Base-by-base conservation (phyloP, 176 grass and related monocot species). In the Otatea glauca region DNA sequence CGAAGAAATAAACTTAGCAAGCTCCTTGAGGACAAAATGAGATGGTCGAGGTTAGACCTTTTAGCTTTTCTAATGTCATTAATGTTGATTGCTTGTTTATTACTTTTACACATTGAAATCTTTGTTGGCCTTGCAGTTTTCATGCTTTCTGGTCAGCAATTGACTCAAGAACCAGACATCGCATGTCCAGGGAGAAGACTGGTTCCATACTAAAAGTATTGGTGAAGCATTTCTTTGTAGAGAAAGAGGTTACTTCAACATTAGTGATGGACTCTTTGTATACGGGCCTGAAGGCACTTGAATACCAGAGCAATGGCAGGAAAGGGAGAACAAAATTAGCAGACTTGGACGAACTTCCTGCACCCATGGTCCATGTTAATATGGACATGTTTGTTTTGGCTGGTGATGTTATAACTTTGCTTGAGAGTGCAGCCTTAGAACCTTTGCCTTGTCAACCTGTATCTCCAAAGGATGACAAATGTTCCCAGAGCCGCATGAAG, bases 211-310 rank as follows among this genome's bases (percentile, higher is more conserved):
- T 97, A 62, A 97, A 97, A 88, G 74, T 92, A 32, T 76, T 94
- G 72, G 91, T 97, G 66, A 97, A 97, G 69, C 94, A 97, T 75
- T 97, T 97, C 73, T 97, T 94, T 83, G 74, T 94, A 59, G 94
- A 97, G 79, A 97, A 97, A 90, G 94, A 97, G 78, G 94, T 97
- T 77, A 94, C 94, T 42, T 97, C 94, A 27, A 97, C 94, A 74
- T 88, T 97, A 70, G 91, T 97, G 76, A 97, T 97, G 94, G 94
- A 94, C 69, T 92, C 94, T 76, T 65, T 97, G 65, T 92, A 97
- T 75, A 94, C 89, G 20, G 90, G 92, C 43, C 59, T 90, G 72
- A 92, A 89, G 77, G 90, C 90, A 49, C 90, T 94, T 43, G 90
- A 94, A 82, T 92, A 89, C 49, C 87, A 90, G 87, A 94, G 89